These are phyloP conservation scores for Xylaria multiplex DNA, from an alignment of 2,329 filamentous ascomycete species.

Conservation along the genomic window DNA sequence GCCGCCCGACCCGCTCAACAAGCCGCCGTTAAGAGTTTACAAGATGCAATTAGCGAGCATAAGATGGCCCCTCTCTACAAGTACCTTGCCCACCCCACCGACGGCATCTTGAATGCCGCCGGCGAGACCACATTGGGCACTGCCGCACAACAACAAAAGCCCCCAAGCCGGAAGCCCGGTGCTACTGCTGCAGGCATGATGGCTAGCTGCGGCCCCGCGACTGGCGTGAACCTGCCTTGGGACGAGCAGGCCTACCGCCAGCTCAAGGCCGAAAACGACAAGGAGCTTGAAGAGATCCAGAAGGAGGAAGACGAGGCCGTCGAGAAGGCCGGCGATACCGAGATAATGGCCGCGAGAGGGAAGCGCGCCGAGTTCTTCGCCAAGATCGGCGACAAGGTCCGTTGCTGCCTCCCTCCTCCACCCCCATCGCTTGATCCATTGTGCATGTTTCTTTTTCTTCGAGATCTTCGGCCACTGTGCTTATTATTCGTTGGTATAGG, in stretches of 20 bases:
- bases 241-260: constrained; percentile 87
- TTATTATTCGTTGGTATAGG: constrained; percentile 61
- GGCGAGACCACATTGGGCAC: constrained; percentile 69
- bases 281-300: constrained; percentile 78
- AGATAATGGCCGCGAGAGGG: constrained; percentile 89
- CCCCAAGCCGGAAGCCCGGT: constrained; percentile 72
- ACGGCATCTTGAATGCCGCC: constrained; percentile 81
- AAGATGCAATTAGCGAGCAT: constrained; percentile 83
- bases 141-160: constrained; percentile 61
- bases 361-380: constrained; percentile 98
- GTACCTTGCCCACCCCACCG: constrained; percentile 82
- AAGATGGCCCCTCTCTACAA: constrained; percentile 91
- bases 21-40: constrained; percentile 75
- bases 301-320: constrained; percentile 93
- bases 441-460: not conserved
- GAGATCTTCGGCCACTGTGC: not conserved
- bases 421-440: not conserved
- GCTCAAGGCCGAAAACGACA: constrained; percentile 79
- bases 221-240: constrained; percentile 81
- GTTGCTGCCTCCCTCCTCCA: constrained; percentile 31
- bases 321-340: constrained; percentile 95
- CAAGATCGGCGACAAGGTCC: constrained; percentile 92
- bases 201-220: constrained; percentile 73
- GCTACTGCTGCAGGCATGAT: constrained; percentile 77
- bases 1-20: constrained; percentile 74